Evolutionary conservation across 2,329 filamentous ascomycete species (phyloP), one percentile per base, ranked within the genome.

Genomic region (Thielaviopsis euricoi): DNA sequence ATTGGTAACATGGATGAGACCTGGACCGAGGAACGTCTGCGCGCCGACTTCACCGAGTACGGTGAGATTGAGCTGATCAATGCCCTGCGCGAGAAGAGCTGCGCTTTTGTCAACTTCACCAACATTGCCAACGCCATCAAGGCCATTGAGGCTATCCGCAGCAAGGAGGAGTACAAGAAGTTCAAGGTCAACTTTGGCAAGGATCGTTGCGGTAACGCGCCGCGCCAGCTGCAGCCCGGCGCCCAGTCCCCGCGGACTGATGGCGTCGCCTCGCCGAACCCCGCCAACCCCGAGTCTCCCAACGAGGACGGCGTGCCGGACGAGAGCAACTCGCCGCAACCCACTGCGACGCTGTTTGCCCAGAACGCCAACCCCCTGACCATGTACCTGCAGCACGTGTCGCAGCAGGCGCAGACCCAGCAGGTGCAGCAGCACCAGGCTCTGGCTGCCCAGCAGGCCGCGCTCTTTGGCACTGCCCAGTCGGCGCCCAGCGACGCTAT

Each of bases 161-260:
- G 89, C 67, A 89, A 90, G 68, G 93, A 97, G 50, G 93, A 98
- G 67, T 98, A 98, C 78, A 88, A 84, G 72, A 85, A 93, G 66
- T 98, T 98, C 82, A 98, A 98, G 79, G 91, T 98, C 70, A 98
- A 98, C 76, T 98, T 98, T 69, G 93, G 93, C 71, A 98, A 98
- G 75, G 93, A 98, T 69, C 84, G 93, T 58, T 98, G 93, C 66
- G 93, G 93, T 64, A 98, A 98, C 73, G 86, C 93, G 56, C 93
- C 93, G 51, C 85, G 93, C 61, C 93, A 97, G 73, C 79, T 87
- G 63, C 81, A 85, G 69, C 80, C 76, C 63, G 73, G 75, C 59
- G 73, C 85, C 64, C 79, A 85, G 66, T 84, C 85, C 59, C 86
- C 88, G 56, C 81, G 74, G 64, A 79, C 74, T 61, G 84, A 85